Percentiles rank a stretch among this genome's conserved stretches.
Evolutionary conservation across 768 basidiomycete genomes (phyloP).

Genomic region (Collybia nuda): DNA sequence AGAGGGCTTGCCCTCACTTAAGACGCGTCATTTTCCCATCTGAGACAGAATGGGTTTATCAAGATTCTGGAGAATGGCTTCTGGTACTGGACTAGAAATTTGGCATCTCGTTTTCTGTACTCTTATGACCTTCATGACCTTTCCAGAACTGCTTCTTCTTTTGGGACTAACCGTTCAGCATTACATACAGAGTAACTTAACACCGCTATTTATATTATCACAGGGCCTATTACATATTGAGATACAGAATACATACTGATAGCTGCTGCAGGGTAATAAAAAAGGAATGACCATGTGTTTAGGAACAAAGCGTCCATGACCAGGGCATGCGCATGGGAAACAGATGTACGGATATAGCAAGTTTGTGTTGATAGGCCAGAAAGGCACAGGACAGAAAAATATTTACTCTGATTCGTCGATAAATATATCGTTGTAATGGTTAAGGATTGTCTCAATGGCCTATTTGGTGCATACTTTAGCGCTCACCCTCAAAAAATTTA

Average conservation of each 20-base stretch:
- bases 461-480: constrained; percentile 28
- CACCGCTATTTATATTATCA: constrained; percentile 1
- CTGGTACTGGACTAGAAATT: constrained; percentile 11
- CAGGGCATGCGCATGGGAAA: constrained; percentile 18
- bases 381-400: constrained; percentile 1
- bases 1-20: constrained; percentile 51
- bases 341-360: constrained; percentile 1
- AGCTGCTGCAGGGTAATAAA: constrained; percentile 8
- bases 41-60: constrained; percentile 48
- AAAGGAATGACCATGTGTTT: background rate
- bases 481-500: background rate
- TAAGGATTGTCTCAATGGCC: constrained; percentile 95
- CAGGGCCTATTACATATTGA: constrained; percentile 13
- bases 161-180: background rate
- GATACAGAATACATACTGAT: constrained; percentile 9
- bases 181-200: background rate
- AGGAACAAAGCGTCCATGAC: constrained; percentile 24
- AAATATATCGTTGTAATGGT: constrained; percentile 95
- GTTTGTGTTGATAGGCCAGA: constrained; percentile 1
- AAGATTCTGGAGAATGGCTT: constrained; percentile 32
- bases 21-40: constrained; percentile 56
- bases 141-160: background rate
- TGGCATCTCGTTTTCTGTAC: background rate
- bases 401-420: constrained; percentile 75
- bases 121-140: background rate